Base-by-base conservation (phyloP, 345 rosid species). In the Camelina sativa region DNA sequence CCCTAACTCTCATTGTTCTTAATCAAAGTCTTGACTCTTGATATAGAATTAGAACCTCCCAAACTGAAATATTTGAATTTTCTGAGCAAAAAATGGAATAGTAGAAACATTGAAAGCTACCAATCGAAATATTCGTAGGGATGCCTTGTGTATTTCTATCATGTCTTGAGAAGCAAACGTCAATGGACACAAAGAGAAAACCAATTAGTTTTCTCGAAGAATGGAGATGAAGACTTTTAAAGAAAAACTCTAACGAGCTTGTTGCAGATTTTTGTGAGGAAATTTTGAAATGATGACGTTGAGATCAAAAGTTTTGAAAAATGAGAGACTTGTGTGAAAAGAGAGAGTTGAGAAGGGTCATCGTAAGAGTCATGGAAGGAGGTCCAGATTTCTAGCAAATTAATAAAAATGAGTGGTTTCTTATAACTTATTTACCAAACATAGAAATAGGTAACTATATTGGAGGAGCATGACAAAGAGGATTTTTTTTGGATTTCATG, bases 311-410 rank as follows among this genome's bases (percentile, higher is more conserved):
- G 47, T 13, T 43, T 23, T 55, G 67, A 17, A 52, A 66, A 61
- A 59, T 28, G 52, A 35, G 70, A 43, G 70, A 77, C 37, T 53
- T 70, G 61, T 55, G 76, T 59, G 77, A 46, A 48, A 51, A 70
- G 40, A 50, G 55, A 66, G 65, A 60, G 71, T 70, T 74, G 79
- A 71, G 63, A 62, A 62, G 63, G 73, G 58, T 67, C 38, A 51
- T 72, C 69, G 73, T 65, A 59, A 60, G 48, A 70, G 69, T 61
- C 32, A 46, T 73, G 70, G 71, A 77, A 80, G 81, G 83, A 79
- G 71, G 77, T 80, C 85, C 89, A 72, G 67, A 7, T 46, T 74
- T 86, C 46, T 76, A 73, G 81, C 81, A 43, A 72, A 67, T 61
- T 12, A 75, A 79, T 34, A 47, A 73, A 69, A 78, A 72, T 69